Conservation (phyloP, 2,329 filamentous ascomycete genomes). For the Triangularia setosa region DNA sequence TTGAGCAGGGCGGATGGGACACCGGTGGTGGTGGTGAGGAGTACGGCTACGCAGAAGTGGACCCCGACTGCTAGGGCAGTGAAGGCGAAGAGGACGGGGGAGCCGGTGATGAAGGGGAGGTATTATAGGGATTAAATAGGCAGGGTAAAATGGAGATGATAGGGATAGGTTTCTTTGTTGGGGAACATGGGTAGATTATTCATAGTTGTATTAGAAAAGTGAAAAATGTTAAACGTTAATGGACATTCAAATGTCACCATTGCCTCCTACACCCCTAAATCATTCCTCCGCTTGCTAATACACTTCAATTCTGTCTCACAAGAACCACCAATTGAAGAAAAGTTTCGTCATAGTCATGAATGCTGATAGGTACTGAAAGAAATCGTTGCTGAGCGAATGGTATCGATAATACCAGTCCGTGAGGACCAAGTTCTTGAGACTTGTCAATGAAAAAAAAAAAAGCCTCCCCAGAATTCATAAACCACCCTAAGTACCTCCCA, state of each 20-base stretch:
- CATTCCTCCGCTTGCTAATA: not conserved
- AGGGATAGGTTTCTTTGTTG: not conserved
- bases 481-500: too few species aligned
- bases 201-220: not conserved
- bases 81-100: not conserved
- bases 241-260: not conserved
- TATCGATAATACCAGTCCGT: too few species aligned
- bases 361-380: too few species aligned
- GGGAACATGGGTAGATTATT: too few species aligned
- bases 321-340: too few species aligned
- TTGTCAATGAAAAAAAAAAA: too few species aligned
- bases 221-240: not conserved
- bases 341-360: too few species aligned
- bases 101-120: constrained; percentile 6
- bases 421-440: too few species aligned
- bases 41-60: constrained; percentile 22
- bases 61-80: not conserved
- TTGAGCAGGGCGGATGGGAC: constrained; percentile 22
- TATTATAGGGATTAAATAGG: constrained; percentile 7
- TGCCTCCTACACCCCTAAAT: not conserved
- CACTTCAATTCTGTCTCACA: not conserved
- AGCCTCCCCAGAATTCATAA: too few species aligned
- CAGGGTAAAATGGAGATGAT: not conserved
- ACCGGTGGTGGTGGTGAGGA: constrained; percentile 25
- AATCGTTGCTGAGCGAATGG: too few species aligned